Conservation (phyloP, 192 early-diverging fungal genomes). For the Linnemannia schmuckeri region DNA sequence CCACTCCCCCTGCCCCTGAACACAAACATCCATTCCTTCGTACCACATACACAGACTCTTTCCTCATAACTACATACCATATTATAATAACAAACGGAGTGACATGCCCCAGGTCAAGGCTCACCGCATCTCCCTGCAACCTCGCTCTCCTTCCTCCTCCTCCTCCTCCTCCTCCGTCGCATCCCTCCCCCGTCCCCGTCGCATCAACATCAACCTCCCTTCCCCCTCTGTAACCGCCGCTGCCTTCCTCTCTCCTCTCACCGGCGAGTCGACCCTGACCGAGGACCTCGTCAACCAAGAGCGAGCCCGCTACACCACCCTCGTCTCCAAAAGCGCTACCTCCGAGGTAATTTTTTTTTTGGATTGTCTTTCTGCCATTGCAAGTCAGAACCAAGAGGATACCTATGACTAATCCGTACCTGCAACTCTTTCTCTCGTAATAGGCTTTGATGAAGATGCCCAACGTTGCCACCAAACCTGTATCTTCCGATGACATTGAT, state of each 20-base stretch:
- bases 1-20: neutral
- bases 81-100: no score
- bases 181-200: slow-evolving; percentile 13
- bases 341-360: slow-evolving; percentile 26
- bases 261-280: slow-evolving; percentile 20
- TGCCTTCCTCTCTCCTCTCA: slow-evolving; percentile 16
- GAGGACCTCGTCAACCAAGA: slow-evolving; percentile 13
- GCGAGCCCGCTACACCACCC: slow-evolving; percentile 30
- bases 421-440: neutral
- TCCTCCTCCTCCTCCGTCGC: neutral
- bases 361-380: neutral
- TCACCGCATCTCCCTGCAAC: slow-evolving; percentile 17
- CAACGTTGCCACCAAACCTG: slow-evolving; percentile 47
- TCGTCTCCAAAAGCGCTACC: slow-evolving; percentile 32
- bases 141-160: slow-evolving; percentile 19
- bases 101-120: slow-evolving; percentile 25
- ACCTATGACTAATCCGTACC: neutral
- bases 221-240: slow-evolving; percentile 19
- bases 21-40: no score
- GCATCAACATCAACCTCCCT: slow-evolving; percentile 38
- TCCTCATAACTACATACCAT: neutral
- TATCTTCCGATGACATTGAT: neutral
- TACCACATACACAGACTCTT: neutral
- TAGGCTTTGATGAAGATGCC: slow-evolving; percentile 48
- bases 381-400: neutral